These are phyloP conservation scores for Scopulariopsis brevicaulis DNA, from an alignment of 2,329 filamentous ascomycete species.

Conservation along the genomic window DNA sequence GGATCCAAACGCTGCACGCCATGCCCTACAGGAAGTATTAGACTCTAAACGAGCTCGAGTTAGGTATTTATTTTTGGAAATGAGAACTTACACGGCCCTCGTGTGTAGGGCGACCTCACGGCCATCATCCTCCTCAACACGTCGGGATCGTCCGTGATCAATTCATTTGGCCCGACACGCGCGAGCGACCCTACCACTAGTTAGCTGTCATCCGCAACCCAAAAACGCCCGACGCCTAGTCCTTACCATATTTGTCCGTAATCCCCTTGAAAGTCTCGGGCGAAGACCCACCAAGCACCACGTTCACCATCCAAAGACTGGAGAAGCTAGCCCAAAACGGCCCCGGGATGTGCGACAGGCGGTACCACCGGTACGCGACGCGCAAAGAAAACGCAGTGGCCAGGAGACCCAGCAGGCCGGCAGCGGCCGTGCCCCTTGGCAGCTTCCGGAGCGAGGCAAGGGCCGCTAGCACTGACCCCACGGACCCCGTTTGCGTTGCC, in stretches of 20 bases:
- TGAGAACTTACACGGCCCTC: slow-evolving; percentile 14
- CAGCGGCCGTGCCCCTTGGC: not conserved
- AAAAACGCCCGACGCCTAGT: not conserved
- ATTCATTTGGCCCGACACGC: slow-evolving; percentile 29
- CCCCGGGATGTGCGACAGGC: slow-evolving; percentile 26
- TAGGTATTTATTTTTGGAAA: not conserved
- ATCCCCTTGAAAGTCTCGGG: slow-evolving; percentile 11
- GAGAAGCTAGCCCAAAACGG: slow-evolving; percentile 24
- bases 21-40: slow-evolving; percentile 27
- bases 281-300: not conserved
- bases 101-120: slow-evolving; percentile 21
- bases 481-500: not conserved
- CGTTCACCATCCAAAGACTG: slow-evolving; percentile 23
- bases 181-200: slow-evolving; percentile 19
- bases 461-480: not conserved
- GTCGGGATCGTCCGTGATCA: slow-evolving; percentile 26
- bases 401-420: not conserved
- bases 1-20: slow-evolving; percentile 37
- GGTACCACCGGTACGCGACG: slow-evolving; percentile 14
- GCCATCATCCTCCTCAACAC: slow-evolving; percentile 23
- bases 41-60: slow-evolving; percentile 14
- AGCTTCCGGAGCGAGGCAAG: not conserved
- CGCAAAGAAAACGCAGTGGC: not conserved
- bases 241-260: slow-evolving; percentile 15
- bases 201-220: not conserved